Base-by-base conservation (phyloP, 768 basidiomycete species). In the Lactarius sanguifluus region DNA sequence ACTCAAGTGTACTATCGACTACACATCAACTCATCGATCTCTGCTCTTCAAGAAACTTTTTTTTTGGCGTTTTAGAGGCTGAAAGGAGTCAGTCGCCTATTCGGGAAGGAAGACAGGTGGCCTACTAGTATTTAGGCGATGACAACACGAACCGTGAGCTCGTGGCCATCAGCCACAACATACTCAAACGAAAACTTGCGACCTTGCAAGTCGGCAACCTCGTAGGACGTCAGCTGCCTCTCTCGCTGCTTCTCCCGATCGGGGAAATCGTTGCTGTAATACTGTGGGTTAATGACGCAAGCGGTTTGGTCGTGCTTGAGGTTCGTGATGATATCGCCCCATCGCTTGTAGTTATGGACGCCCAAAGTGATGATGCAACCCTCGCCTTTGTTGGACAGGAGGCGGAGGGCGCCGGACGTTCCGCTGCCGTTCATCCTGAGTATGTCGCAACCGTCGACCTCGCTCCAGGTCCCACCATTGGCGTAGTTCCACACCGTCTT, bases 381-480 rank as follows among this genome's bases (percentile, higher is more conserved):
- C 60, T 80, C 78, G 62, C 72, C 75, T 16, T 56, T 70, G 57
- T 73, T 72, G 9, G 71, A 67, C 40, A 47, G 38, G 72, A 80
- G 74, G 63, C 77, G 78, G 18, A 81, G 60, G 6, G 72, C 71
- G 13, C 81, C 78, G 12, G 78, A 80, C 0, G 78, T 80, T 55
- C 79, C 80, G 62, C 79, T 81, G 10, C 74, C 75, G 43, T 68
- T 72, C 75, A 79, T 79, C 58, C 43, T 74, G 67, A 81, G 76
- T 23, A 71, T 70, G 58, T 62, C 61, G 15, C n/a, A 34, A 1
- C 69, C 75, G 58, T 73, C 55, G 9, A 36, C 34, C 32, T 72
- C 59, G 47, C 61, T 64, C 78, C 79, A 79, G 15, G 73, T 73
- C 43, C 78, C 78, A 10, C 76, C 76, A 64, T 75, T 75, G 60